Evolutionary conservation across 2,329 filamentous ascomycete species (phyloP), one percentile per base, ranked within the genome.

Genomic region (Hirsutella minnesotensis): DNA sequence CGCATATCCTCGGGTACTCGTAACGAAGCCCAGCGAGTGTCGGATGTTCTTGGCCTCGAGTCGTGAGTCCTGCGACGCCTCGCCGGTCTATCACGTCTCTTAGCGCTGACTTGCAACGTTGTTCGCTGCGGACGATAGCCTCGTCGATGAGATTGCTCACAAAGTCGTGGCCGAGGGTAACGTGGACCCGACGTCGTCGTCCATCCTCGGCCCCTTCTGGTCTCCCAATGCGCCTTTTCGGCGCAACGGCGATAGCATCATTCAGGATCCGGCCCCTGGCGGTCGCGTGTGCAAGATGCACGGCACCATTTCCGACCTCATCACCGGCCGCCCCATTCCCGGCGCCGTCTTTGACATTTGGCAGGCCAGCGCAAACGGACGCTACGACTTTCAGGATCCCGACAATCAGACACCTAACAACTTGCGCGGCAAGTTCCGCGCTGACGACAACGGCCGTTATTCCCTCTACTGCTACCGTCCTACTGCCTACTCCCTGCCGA

Each of bases 161-260:
- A 76, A 72, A 58, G 67, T 78, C 58, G 65, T 79, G 56, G 76
- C 77, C 49, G 76, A 83, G 45, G 70, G 73, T 44, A 69, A 70
- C 56, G 64, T 75, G 47, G 68, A 73, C 46, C 81, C 82, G 38
- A 86, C 83, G n/a, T 84, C 81, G 3, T 83, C 81, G 47, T 74
- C 81, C 46, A 87, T 87, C 55, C 78, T 87, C 46, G 83, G 83
- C 2, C 83, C 83, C 49, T 86, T 87, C 72, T 87, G 82, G 81
- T 81, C 77, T 10, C 81, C 82, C 53, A 72, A 85, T 53, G 79
- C 83, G 2, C 82, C 83, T 27, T 85, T 84, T 75, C 77, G 81
- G 38, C 69, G 78, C 31, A 71, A 77, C 51, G 82, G 82, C 50
- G 72, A 67, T 56, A 71, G 66, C 59, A 81, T 86, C 59, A 79